phyloP scores from a whole-genome alignment of 2,329 filamentous ascomycete species.

The Nannizzia gypsea region DNA sequence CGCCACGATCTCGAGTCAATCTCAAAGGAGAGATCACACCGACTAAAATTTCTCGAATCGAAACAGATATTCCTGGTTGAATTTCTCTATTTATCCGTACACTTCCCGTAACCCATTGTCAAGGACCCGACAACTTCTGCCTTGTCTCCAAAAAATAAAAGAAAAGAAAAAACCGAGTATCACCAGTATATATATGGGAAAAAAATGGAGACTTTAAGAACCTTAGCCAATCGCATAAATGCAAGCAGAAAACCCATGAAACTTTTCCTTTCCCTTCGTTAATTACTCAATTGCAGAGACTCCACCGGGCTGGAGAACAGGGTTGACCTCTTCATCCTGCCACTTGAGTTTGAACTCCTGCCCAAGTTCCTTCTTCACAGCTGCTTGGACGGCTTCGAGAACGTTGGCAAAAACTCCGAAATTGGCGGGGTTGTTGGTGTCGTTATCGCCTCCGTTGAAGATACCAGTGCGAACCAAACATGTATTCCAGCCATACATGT shows the following conservation, averaged over 20 bases:
- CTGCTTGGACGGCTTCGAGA: slow-evolving; percentile 56
- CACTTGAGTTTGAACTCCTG: slow-evolving; percentile 63
- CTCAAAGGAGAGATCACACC: neutral
- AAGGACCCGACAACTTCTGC: neutral
- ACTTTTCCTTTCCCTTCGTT: neutral
- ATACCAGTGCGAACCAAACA: slow-evolving; percentile 67
- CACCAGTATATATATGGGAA: no score
- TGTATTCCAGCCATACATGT: slow-evolving; percentile 75
- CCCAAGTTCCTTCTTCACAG: slow-evolving; percentile 58
- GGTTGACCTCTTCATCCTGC: slow-evolving; percentile 58
- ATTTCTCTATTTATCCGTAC: neutral
- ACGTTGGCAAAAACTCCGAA: slow-evolving; percentile 67
- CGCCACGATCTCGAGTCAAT: neutral
- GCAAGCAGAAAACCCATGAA: neutral
- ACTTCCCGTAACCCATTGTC: neutral
- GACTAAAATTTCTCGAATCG: neutral
- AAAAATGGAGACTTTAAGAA: neutral
- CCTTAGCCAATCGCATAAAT: neutral
- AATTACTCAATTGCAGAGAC: slow-evolving; percentile 42
- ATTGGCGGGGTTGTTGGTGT: slow-evolving; percentile 63
- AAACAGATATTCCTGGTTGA: neutral
- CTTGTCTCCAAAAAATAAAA: neutral
- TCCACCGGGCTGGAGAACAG: slow-evolving; percentile 45
- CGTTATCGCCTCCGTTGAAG: slow-evolving; percentile 65
- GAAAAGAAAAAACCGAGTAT: neutral